Evolutionary conservation across 2,329 filamentous ascomycete genomes (phyloP), one percentile per base, ranked within the genome.

Genomic region (Talaromyces sp.): DNA sequence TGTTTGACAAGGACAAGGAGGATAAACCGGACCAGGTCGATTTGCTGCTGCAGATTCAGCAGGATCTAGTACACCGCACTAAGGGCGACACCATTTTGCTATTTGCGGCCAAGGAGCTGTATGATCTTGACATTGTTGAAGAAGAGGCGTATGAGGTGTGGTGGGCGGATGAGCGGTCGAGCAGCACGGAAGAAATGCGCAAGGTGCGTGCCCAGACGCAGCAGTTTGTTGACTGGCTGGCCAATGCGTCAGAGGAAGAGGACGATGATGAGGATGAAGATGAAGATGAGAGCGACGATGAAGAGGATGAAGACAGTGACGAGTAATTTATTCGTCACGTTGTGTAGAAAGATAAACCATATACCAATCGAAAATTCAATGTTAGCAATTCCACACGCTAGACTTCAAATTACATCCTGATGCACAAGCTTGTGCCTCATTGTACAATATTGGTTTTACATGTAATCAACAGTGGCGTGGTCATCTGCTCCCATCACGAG

Each of bases 121-220:
- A 96, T 72, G 86, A 90, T 66, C 77, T 90, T 55, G 95, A 98
- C 66, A 83, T 96, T 17, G 78, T 97, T 1, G 92, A 96, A 72
- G 92, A 96, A 70, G 93, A 97, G 49, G 92, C 90, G 0, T 90
- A 96, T 66, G 78, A 93, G 69, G 84, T 84, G 55, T 99, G 95
- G 95, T 98, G 93, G 93, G 84, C 81, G 22, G 89, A 96, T 73
- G 82, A 84, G 75, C 82, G 87, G 69, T 88, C 89, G 6, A 83
- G 78, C 27, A 87, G 86, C 60, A 86, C 81, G 15, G 88, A 90
- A 60, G 84, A 85, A 58, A 85, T 97, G 87, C 76, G 77, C 62
- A 83, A 78, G 56, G 85, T 97, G 17, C 88, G 88, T 72, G 85
- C 84, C 63, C 90, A 90, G 78, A 92, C 90, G 62, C 82, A 86